Evolutionary conservation across 2,329 filamentous ascomycete genomes (phyloP), one percentile per base, ranked within the genome.

Genomic region (Trichoderma afroharzianum): DNA sequence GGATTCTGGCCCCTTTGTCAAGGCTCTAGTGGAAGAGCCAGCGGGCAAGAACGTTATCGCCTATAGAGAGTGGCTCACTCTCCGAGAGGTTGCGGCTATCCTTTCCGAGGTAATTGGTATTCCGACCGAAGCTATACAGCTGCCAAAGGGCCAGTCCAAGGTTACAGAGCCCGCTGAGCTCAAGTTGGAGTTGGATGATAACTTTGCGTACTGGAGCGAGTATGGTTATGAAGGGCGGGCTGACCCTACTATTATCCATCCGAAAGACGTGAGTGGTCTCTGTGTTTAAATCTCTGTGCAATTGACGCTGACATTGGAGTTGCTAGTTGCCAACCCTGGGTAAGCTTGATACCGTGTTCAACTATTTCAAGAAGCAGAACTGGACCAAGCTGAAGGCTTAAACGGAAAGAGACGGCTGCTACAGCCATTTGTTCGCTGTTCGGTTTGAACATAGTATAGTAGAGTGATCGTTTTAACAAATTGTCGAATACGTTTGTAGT

Each of bases 321-420:
- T 43, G 7, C 15, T 57, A 74, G 73, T 53, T 74, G 47, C 11
- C 59, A 9, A 53, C 53, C 8, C 43, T 61, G 12, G 39, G 59
- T 4, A 30, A 33, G n/a, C 71, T 74, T 11, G 73, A 53, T 57
- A 71, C 50, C 6, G 64, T 73, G 33, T 64, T 33, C 14, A 28
- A 72, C n/a, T 73, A 73, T 47, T 62, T 71, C n/a, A 71, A 64
- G 18, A 72, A 73, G 68, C 66, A 70, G 30, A 71, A 73, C 33
- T 73, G 82, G 82, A n/a, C 77, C 80, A 55, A 79, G 32, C 9
- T 67, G 15, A n/a, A 57, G 47, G 30, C n/a, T 21, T 33, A 5
- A 15, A 32, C 21, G 14, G 26, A 15, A 30, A 30, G 21, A 33
- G 57, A 59, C 3, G 18, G 30, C 1, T 9, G 11, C 30, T 28